A percentile compares a stretch with the other conserved stretches of the same genome.
Conservation (phyloP, 495 filamentous ascomycete species). For the Penicillium atrosanguineum region DNA sequence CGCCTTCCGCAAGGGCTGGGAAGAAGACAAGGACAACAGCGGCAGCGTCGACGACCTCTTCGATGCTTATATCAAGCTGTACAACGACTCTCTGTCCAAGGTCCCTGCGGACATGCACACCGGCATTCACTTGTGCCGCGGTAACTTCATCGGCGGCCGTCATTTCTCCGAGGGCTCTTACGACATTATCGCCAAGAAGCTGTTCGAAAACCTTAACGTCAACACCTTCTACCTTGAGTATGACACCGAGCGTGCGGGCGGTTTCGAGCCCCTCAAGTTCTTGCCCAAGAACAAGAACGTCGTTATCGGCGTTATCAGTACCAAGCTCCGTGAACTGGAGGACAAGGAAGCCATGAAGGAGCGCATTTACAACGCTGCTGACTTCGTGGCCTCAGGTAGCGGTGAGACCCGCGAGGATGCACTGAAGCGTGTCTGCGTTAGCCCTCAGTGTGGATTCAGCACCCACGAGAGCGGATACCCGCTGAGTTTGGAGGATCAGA, state of each 20-base stretch:
- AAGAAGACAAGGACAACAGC: conserved; percentile 54
- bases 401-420: conserved; percentile 42
- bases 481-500: conserved; percentile 58
- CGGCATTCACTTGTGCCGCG: conserved; percentile 64
- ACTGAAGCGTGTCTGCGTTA: conserved; percentile 59
- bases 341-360: conserved; percentile 58
- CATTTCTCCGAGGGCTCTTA: conserved; percentile 67
- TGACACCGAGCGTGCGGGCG: conserved; percentile 63
- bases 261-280: conserved; percentile 61
- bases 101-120: conserved; percentile 60
- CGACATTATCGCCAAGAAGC: conserved; percentile 62
- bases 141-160: conserved; percentile 47
- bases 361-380: conserved; percentile 56
- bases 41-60: conserved; percentile 50
- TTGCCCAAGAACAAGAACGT: conserved; percentile 64
- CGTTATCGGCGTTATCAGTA: conserved; percentile 64
- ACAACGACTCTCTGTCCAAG: conserved; percentile 58
- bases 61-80: conserved; percentile 59
- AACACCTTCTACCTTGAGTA: conserved; percentile 70
- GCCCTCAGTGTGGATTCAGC: conserved; percentile 68
- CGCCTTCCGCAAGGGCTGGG: conserved; percentile 60
- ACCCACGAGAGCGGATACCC: conserved; percentile 63
- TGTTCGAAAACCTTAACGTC: conserved; percentile 63
- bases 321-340: conserved; percentile 61
- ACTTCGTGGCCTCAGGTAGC: conserved; percentile 54